phyloP scores from a whole-genome alignment of 1,139 yeast species.

The Keqinozyma sinolaborantium region DNA sequence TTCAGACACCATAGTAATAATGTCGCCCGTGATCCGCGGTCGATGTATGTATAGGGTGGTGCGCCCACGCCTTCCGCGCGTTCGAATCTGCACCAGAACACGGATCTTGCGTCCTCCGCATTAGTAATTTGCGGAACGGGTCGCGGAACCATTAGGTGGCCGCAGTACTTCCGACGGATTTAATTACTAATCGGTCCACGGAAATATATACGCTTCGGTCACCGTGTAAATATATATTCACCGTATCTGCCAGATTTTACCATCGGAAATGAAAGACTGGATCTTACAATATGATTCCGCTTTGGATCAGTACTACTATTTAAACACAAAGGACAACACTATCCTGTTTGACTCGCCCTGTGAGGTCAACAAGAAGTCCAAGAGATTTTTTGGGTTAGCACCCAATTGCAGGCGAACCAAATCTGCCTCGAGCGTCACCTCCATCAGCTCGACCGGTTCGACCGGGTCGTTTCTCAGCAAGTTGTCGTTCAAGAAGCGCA shows the following conservation, averaged over 20 bases:
- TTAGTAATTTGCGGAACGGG: too few relatives aligned
- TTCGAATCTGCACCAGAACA: too few relatives aligned
- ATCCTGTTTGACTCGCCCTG: slow-evolving; percentile 40
- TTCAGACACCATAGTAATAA: slow-evolving; percentile 46
- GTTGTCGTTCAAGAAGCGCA: slow-evolving; percentile 10
- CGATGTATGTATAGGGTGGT: too few relatives aligned
- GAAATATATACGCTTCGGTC: too few relatives aligned
- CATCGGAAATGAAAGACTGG: slow-evolving; percentile 14
- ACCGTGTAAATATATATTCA: too few relatives aligned
- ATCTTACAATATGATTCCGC: slow-evolving; percentile 27
- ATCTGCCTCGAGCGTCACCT: slow-evolving; percentile 6
- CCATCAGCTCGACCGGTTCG: slow-evolving; percentile 1
- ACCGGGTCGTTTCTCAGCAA: slow-evolving; percentile 3
- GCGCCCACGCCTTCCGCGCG: too few relatives aligned
- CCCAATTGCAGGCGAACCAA: slow-evolving; percentile 2
- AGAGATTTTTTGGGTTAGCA: slow-evolving; percentile 1
- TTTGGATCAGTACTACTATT: slow-evolving; percentile 35
- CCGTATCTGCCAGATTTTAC: too few relatives aligned
- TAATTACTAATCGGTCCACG: too few relatives aligned
- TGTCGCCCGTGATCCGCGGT: background rate
- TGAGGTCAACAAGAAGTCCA: slow-evolving; percentile 27
- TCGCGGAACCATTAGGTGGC: too few relatives aligned
- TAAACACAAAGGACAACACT: slow-evolving; percentile 26
- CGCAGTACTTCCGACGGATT: too few relatives aligned
- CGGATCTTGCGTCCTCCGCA: too few relatives aligned